phyloP scores from a whole-genome alignment of 345 rosid genomes.

The Citrus sp. region DNA sequence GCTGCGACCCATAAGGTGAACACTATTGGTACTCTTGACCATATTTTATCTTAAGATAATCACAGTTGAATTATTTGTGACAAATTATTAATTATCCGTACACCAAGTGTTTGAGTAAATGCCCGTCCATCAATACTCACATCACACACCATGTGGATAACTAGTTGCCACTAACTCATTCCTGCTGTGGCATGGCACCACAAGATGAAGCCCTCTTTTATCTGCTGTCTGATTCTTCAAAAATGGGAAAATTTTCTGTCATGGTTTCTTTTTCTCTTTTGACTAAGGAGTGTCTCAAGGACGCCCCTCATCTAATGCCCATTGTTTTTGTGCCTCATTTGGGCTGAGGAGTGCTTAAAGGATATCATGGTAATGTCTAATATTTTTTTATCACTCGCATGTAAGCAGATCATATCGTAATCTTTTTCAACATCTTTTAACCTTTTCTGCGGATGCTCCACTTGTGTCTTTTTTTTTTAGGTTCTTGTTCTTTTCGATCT shows the following conservation, averaged over 20 bases:
- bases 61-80: background rate
- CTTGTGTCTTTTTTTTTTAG: background rate
- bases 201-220: background rate
- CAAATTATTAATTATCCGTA: too few relatives aligned
- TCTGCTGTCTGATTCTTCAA: background rate
- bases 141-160: background rate
- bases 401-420: background rate
- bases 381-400: background rate
- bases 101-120: background rate
- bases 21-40: background rate
- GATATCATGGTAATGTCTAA: background rate
- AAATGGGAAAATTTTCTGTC: background rate
- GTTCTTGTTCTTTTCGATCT: background rate
- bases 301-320: background rate
- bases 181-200: background rate
- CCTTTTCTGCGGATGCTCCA: background rate
- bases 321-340: background rate
- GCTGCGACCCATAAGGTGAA: background rate
- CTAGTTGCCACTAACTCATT: background rate
- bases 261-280: background rate
- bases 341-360: background rate
- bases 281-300: background rate
- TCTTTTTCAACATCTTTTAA: background rate
- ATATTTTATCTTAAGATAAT: background rate
- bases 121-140: background rate